Base-by-base conservation (phyloP, 306 rosid species). In the Acacia confusa region DNA sequence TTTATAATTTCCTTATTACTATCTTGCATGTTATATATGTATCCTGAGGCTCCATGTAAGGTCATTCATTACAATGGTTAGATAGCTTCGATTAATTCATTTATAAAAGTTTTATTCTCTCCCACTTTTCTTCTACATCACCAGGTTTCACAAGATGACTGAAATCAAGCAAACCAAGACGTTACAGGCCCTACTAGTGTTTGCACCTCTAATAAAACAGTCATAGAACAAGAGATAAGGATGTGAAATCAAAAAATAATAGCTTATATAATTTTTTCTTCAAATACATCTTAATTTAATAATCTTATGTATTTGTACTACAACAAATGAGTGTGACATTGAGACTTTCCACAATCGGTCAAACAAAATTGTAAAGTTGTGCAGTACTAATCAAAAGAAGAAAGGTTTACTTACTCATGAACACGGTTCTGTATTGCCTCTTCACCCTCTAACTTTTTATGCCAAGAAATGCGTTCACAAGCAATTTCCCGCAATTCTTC, bases 401-500 rank as follows among this genome's bases (percentile, higher is more conserved):
- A 81, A 8, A 81, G 48, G 70, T 81, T 78, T 72, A 84, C 99
- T 88, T 87, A 95, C 99, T 95, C 99, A 27, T 93, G 99, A 60
- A 95, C 88, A 60, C 96, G 99, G 79, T 91, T 93, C 85, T 95
- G 99, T 72, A 93, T 86, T 75, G 90, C 93, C 84, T 92, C 99
- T 86, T 95, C 99, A 66, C 91, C 97, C 85, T 93, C 98, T 82
- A 93, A 75, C 65, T 87, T 92, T 79, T 89, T 97, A 79, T 93
- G 99, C 99, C 99, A 95, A 79, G 94, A 89, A 57, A 95, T 93
- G 40, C 97, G 97, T 74, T 92, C 98, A 28, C 83, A 92, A 2
- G 99, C 99, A 88, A 84, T 92, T 86, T 72, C 93, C 94, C 98
- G 90, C 84, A 95, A 79, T 78, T 90, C 99, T 81, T 91, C 94